Conservation (phyloP, 2,329 filamentous ascomycete species). For the Ceratocystis harringtonii region DNA sequence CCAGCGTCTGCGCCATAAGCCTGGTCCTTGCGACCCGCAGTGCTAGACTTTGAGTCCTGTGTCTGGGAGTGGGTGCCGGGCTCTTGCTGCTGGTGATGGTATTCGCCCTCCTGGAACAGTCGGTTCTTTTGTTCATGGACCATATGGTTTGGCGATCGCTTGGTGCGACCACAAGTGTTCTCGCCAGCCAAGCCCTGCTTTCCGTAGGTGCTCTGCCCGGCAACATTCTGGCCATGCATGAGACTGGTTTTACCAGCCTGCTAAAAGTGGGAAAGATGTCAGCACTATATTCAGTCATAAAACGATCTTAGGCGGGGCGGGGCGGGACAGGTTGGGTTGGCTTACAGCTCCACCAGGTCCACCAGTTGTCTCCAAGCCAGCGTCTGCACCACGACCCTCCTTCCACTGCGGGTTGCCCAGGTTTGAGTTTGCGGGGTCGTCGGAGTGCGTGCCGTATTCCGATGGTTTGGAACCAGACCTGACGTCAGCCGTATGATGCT, state of each 20-base stretch:
- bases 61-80: neutral
- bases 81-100: neutral
- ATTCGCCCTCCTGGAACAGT: neutral
- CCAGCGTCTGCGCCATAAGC: conserved; percentile 35
- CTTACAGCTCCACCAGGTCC: neutral
- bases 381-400: neutral
- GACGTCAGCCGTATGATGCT: conserved; percentile 66
- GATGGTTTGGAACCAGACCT: conserved; percentile 37
- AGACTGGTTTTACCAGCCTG: neutral
- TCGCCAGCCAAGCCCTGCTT: neutral
- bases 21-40: neutral
- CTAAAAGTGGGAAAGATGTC: neutral
- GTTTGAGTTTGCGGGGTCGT: neutral
- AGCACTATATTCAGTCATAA: neutral
- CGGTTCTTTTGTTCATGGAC: too few species aligned
- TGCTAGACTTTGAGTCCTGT: neutral
- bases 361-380: neutral
- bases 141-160: too few species aligned
- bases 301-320: too few species aligned
- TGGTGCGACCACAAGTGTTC: neutral
- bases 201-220: neutral
- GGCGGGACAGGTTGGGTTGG: neutral
- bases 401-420: conserved; percentile 1
- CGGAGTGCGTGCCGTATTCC: conserved; percentile 20
- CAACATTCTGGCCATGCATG: neutral